Base-by-base conservation (phyloP, 495 filamentous ascomycete species). In the Penicillium alfredii region DNA sequence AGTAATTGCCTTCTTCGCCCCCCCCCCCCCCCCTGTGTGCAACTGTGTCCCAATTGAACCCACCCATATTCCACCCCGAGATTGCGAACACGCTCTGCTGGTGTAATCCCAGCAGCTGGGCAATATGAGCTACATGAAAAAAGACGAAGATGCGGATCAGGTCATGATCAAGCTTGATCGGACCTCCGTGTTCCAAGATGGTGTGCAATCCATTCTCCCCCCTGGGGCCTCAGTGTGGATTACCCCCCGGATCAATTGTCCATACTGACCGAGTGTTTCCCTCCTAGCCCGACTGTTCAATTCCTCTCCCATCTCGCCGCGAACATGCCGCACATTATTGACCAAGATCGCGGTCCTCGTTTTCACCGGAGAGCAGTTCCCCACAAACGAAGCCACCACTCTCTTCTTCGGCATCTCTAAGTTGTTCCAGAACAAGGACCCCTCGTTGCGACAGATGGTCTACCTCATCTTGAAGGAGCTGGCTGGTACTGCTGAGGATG, bases 341-440 rank as follows among this genome's bases (percentile, higher is more conserved):
- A 99, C 93, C 48, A 97, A 99, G 73, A 93, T 99, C 50, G 88
- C 86, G 33, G 84, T 97, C 44, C 82, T 97, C 51, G 72, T 97
- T 45, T 95, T 96, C 67, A 97, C 89, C 16, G 92, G 93, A 43
- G 92, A 99, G 72, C 83, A 78, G 47, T 97, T 97, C 72, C 92
- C 89, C 26, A 88, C 83, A 46, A 92, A 93, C 51, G 92, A 99
- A 75, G 92, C 92, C 45, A 99, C 92, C 18, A 87, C 86, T 28
- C 85, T 99, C 40, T 99, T 99, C 77, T 97, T 99, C 67, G 88
- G 90, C 44, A 97, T 99, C 61, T 94, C 89, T 42, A 99, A 99
- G 71, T 80, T 99, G 40, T 99, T 99, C 73, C 92, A 99, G 69
- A 96, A 96, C 66, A 95, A 95, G 63, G 92, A 99, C 79, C 86